Base-by-base conservation (phyloP, 805 yeast species). In the Tetrapisispora iriomotensis region DNA sequence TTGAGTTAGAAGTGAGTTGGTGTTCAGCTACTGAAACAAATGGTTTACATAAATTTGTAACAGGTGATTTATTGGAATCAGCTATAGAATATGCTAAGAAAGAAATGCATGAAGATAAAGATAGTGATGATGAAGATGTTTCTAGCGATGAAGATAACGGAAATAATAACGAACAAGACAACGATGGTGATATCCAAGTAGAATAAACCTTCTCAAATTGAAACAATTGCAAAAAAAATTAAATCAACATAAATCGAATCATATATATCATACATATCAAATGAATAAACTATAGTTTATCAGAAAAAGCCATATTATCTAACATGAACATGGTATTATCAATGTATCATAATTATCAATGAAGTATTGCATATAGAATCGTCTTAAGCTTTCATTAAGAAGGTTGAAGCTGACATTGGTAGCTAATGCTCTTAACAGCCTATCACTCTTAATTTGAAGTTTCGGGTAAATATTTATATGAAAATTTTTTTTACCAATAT, bases 1-100 rank as follows among this genome's bases (percentile, higher is more conserved):
- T 87, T 58, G 98, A 92, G 65, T 71, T 92, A 47, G 99, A 92
- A 58, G 72, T 92, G 54, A 75, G 92, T 49, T 92, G 98, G 98
- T 77, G 78, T 39, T 77, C 90, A 27, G 56, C 60, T 27, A 72
- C 74, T 22, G 90, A 81, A 54, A 90, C 96, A 6, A 72, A 72
- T 5, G 94, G 96, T 14, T 59, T 68, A 43, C 97, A 92, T 60
- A 74, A 77, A 58, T 72, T 75, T 49, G 84, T 92, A 31, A 94
- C 95, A 19, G 78, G 74, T 31, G 90, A 77, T 14, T 62, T 90
- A 47, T 68, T 87, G 39, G 76, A 76, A 37, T 95, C 84, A 61
- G 98, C 97, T 14, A 76, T 77, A 52, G 75, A 77, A 54, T 76
- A 70, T 46, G 97, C 97, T 4, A 80, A 82, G 62, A 82, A 78